Evolutionary conservation across 495 filamentous ascomycete genomes (phyloP), one percentile per base, ranked within the genome.

Genomic region (Lasiosphaeris hirsuta): DNA sequence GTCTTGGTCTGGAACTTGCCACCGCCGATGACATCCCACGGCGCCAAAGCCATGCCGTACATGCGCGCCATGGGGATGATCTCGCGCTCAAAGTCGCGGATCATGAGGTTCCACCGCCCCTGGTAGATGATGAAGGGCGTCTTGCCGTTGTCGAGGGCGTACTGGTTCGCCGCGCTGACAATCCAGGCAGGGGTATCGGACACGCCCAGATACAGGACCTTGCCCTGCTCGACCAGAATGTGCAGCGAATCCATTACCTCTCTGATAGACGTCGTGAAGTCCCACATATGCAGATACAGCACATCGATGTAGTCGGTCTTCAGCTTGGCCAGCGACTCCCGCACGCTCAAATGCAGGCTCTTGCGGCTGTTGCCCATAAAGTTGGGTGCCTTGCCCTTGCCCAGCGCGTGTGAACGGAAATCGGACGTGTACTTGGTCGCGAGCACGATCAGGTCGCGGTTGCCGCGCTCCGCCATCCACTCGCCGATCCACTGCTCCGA

Each of bases 281-380:
- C 82, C 82, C 82, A 86, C 78, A 77, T 82, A 61, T 86, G 83
- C 14, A 86, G 57, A 63, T 85, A 86, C 10, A 84, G 70, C 18
- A 89, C 65, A 62, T 90, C 88, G 66, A 90, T 81, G 51, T 78
- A 91, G 52, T 77, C 76, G 0, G 87, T 90, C 54, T 79, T 80
- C 33, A 90, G 74, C 63, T 87, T 88, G 61, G 72, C 72, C 47
- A 90, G 64, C 9, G 73, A 79, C 10, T 75, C 78, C 1, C 78
- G 70, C 36, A 90, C 62, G n/a, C 77, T 80, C 18, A 84, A 35
- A 46, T 77, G 75, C 59, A 89, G 55, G 59, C 71, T 63, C 54
- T 57, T 65, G 33, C 59, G 54, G 54, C 58, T 53, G 55, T 70
- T 72, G 15, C 69, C 68, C 18, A 37, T 36, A 44, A 50, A 69